These are phyloP conservation scores for Puccinia hordei DNA, from an alignment of 1,284 basidiomycete species.

Conservation along the genomic window DNA sequence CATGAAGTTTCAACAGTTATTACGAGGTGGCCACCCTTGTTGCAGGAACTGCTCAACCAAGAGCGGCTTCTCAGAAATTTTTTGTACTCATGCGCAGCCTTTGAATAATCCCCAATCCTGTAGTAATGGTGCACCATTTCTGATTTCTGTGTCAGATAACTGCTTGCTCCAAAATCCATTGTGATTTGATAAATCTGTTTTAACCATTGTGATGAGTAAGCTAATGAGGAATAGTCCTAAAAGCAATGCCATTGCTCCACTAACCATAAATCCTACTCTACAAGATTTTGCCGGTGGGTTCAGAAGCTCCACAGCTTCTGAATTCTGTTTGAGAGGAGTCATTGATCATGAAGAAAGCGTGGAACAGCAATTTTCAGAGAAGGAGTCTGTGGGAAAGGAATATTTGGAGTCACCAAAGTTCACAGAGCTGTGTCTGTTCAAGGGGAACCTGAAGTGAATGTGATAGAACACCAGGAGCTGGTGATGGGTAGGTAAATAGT, in stretches of 20 bases:
- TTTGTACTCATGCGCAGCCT: background rate
- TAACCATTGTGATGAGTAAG: background rate
- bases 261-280: constrained; percentile 4
- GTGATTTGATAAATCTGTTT: background rate
- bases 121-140: background rate
- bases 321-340: background rate
- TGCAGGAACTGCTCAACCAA: background rate
- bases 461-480: too few species aligned
- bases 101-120: background rate
- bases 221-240: background rate
- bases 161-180: background rate
- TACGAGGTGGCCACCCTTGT: background rate
- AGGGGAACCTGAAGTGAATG: too few species aligned
- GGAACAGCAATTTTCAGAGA: background rate
- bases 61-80: background rate
- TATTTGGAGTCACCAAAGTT: background rate
- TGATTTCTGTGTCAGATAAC: background rate
- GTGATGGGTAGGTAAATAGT: too few species aligned
- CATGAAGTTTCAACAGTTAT: too few species aligned
- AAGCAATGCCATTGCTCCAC: background rate
- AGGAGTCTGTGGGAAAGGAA: background rate
- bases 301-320: background rate
- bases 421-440: background rate
- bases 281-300: background rate
- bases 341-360: background rate